These are phyloP conservation scores for Anisogramma anomala DNA, from an alignment of 2,329 filamentous ascomycete genomes.

Conservation along the genomic window DNA sequence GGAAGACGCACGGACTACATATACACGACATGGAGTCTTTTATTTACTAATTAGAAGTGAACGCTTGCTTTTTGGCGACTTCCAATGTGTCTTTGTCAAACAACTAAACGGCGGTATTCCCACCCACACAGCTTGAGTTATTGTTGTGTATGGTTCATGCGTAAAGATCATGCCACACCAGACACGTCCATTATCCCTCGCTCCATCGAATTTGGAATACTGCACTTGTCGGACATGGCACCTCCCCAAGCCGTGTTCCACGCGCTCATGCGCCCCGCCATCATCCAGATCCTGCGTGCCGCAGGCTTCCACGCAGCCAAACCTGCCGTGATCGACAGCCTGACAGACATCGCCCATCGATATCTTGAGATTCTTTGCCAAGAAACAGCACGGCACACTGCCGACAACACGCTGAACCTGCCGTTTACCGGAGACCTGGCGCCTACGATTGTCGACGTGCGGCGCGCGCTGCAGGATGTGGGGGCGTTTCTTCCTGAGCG, in stretches of 20 bases:
- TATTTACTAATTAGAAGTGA: too few species aligned
- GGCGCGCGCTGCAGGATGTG: conserved; percentile 72
- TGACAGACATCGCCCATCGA: conserved; percentile 76
- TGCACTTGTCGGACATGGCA: conserved; percentile 27
- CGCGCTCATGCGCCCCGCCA: conserved; percentile 71
- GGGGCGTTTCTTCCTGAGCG: conserved; percentile 62
- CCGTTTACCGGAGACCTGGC: conserved; percentile 44
- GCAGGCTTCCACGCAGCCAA: conserved; percentile 78
- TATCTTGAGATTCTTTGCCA: conserved; percentile 68
- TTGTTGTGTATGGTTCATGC: too few species aligned
- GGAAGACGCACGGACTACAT: too few species aligned
- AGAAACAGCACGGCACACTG: conserved; percentile 59
- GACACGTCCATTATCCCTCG: too few species aligned
- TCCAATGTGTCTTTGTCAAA: too few species aligned
- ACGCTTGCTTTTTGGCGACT: too few species aligned
- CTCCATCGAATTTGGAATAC: background rate
- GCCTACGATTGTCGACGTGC: conserved; percentile 63
- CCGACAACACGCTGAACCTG: conserved; percentile 53
- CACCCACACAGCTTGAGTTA: too few species aligned
- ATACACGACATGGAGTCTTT: too few species aligned
- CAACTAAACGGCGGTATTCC: too few species aligned
- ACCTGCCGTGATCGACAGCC: conserved; percentile 69
- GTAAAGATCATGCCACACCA: too few species aligned
- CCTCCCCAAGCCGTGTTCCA: conserved; percentile 44
- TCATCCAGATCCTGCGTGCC: conserved; percentile 84